Evolutionary conservation across 306 rosid species (phyloP).

Genomic region (Urtica urens): DNA sequence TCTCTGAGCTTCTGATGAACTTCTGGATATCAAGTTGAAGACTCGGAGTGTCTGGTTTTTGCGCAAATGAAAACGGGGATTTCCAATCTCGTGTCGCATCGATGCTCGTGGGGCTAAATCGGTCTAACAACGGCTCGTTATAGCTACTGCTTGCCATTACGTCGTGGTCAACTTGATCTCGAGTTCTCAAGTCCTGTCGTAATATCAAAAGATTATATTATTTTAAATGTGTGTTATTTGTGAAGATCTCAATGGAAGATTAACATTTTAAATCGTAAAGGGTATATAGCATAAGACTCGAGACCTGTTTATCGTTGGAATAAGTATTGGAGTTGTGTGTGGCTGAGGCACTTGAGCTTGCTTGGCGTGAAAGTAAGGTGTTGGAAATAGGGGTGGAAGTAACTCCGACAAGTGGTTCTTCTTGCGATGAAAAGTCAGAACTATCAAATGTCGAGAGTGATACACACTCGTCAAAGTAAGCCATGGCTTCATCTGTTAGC

Average conservation of each 20-base stretch:
- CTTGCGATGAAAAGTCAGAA: conserved; percentile 88
- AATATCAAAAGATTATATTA: too few relatives aligned
- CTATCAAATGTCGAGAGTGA: conserved; percentile 91
- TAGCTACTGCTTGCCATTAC: conserved; percentile 14
- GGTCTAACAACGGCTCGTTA: conserved; percentile 12
- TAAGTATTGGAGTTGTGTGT: conserved; percentile 14
- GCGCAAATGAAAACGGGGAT: conserved; percentile 47
- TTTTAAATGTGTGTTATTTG: background rate
- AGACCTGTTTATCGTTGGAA: conserved; percentile 20
- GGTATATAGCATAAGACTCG: background rate
- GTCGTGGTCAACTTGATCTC: conserved; percentile 15
- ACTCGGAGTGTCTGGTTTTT: conserved; percentile 35
- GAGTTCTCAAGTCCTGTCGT: conserved; percentile 34
- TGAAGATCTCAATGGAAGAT: background rate
- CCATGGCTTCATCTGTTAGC: conserved; percentile 78
- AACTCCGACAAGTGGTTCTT: conserved; percentile 57
- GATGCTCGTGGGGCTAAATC: conserved; percentile 21
- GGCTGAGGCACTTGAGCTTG: conserved; percentile 32
- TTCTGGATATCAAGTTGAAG: conserved; percentile 43
- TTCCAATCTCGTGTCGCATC: conserved; percentile 20
- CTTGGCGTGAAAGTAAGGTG: conserved; percentile 31
- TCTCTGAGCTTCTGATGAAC: conserved; percentile 44
- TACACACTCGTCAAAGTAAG: conserved; percentile 89
- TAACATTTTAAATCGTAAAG: background rate
- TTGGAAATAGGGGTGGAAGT: conserved; percentile 24